Percentiles rank a stretch among this genome's conserved stretches.
Conservation (phyloP, 352 stramenopile species). For the Phytophthora capsici region DNA sequence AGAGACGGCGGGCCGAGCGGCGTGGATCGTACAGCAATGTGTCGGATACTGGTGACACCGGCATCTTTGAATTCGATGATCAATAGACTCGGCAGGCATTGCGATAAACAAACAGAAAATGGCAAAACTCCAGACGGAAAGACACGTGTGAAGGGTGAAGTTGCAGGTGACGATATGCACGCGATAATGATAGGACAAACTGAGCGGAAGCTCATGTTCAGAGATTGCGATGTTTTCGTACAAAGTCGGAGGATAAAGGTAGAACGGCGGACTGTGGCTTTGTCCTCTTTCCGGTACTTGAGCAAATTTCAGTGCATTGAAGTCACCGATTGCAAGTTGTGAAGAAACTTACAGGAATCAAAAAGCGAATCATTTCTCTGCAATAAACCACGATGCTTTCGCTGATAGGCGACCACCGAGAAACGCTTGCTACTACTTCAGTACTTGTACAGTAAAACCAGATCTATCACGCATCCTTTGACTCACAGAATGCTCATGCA, state of each 20-base stretch:
- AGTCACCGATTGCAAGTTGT: no score
- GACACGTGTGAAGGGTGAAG: neutral
- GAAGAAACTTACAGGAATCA: neutral
- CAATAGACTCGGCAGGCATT: slow-evolving; percentile 51
- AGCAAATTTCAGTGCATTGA: no score
- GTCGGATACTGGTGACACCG: slow-evolving; percentile 56
- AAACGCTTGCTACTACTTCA: slow-evolving; percentile 10
- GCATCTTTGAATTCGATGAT: slow-evolving; percentile 83
- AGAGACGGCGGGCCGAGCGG: slow-evolving; percentile 45
- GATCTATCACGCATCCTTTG: no score
- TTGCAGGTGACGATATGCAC: neutral
- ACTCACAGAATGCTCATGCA: slow-evolving; percentile 21
- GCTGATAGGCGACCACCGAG: slow-evolving; percentile 15
- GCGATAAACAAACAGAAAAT: slow-evolving; percentile 29
- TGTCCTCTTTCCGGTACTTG: no score
- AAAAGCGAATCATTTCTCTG: slow-evolving; percentile 21
- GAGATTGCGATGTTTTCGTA: neutral
- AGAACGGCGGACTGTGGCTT: no score
- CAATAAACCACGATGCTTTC: neutral
- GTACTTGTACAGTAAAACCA: no score
- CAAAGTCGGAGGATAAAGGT: neutral
- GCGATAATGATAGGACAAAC: neutral
- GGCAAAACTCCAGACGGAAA: slow-evolving; percentile 10
- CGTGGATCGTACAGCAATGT: slow-evolving; percentile 59
- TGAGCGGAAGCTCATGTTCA: neutral